phyloP scores from a whole-genome alignment of 805 yeast genomes.

The Candida sphagnicola region DNA sequence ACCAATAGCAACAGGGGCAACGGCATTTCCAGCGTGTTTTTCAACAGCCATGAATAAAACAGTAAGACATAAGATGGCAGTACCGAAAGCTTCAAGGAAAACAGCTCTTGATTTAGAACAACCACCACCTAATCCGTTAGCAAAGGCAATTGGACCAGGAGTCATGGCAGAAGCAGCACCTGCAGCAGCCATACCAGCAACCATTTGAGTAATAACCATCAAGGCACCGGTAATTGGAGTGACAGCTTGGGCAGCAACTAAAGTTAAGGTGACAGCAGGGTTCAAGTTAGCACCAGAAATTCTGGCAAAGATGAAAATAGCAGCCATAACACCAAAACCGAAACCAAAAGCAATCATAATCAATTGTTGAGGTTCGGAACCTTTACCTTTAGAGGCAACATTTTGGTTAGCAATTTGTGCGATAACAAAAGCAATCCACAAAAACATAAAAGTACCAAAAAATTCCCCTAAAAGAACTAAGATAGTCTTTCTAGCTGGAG shows the following conservation, averaged over 20 bases:
- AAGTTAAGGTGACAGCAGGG: conserved; percentile 79
- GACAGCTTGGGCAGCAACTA: conserved; percentile 69
- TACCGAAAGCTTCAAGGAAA: conserved; percentile 79
- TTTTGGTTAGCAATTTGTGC: conserved; percentile 78
- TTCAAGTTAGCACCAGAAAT: conserved; percentile 87
- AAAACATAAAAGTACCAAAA: conserved; percentile 79
- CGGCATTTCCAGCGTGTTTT: conserved; percentile 62
- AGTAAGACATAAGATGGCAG: conserved; percentile 66
- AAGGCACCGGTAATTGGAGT: conserved; percentile 67
- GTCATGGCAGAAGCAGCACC: conserved; percentile 85
- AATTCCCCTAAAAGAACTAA: conserved; percentile 78
- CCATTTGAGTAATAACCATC: conserved; percentile 63
- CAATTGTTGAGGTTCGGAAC: conserved; percentile 61
- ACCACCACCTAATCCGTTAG: conserved; percentile 70
- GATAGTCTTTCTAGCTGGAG: conserved; percentile 45
- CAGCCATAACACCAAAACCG: conserved; percentile 80
- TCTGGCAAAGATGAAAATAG: conserved; percentile 64
- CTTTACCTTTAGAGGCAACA: conserved; percentile 16
- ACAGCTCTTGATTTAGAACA: conserved; percentile 70
- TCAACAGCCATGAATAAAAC: conserved; percentile 83
- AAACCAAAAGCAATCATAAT: conserved; percentile 83
- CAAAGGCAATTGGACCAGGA: conserved; percentile 71
- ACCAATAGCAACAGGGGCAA: conserved; percentile 85
- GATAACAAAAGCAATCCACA: conserved; percentile 78
- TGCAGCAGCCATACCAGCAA: conserved; percentile 91